A percentile compares a stretch with the other conserved stretches of the same genome.
These are phyloP conservation scores for Tubosaeta brunneosetosa DNA, from an alignment of 768 basidiomycete genomes.

Conservation along the genomic window DNA sequence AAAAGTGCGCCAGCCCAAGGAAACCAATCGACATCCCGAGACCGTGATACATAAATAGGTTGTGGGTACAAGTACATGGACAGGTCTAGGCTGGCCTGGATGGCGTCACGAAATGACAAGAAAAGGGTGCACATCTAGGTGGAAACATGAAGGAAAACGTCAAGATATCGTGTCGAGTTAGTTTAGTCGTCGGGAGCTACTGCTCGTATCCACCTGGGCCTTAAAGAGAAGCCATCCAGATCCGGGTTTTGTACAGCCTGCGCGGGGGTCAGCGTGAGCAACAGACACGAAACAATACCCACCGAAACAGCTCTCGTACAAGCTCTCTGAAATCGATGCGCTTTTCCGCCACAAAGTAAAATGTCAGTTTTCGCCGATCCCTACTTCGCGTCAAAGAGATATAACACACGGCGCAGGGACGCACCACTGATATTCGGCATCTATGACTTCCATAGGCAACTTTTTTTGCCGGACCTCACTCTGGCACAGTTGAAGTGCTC, in stretches of 20 bases:
- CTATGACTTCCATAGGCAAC: conserved; percentile 96
- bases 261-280: conserved; percentile 3
- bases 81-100: conserved; percentile 32
- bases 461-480: conserved; percentile 91
- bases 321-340: conserved; percentile 95
- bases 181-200: conserved; percentile 24
- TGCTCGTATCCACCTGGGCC: conserved; percentile 44
- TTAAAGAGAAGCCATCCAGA: conserved; percentile 90
- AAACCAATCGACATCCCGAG: background rate
- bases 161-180: conserved; percentile 24
- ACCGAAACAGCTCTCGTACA: conserved; percentile 92
- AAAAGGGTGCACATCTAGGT: conserved; percentile 32
- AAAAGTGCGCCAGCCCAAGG: background rate
- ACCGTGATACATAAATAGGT: conserved; percentile 22
- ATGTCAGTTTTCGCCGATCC: conserved; percentile 97
- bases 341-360: conserved; percentile 96
- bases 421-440: conserved; percentile 98
- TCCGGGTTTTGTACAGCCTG: conserved; percentile 91
- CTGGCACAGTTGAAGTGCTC: conserved; percentile 87
- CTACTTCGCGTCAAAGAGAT: conserved; percentile 34
- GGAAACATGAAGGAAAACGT: conserved; percentile 10
- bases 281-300: too few relatives aligned
- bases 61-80: conserved; percentile 23
- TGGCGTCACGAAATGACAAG: conserved; percentile 10
- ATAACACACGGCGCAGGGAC: conserved; percentile 23